Evolutionary conservation across 1,284 basidiomycete genomes (phyloP), one percentile per base, ranked within the genome.

Genomic region (Tremellales sp.): DNA sequence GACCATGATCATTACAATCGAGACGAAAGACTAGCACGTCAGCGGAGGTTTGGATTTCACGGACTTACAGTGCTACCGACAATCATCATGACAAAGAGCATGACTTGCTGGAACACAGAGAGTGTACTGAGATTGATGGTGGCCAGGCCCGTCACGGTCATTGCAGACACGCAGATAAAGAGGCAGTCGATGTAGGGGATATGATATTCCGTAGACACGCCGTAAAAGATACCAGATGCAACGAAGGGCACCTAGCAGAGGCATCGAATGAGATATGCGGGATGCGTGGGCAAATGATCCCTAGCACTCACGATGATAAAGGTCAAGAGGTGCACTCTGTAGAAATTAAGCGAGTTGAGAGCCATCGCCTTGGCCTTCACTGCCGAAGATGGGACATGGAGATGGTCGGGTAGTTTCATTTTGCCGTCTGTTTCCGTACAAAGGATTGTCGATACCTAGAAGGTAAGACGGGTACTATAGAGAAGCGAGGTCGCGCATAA

Each of bases 111-210:
- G 32, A 71, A 71, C n/a, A 58, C 60, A 7, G 71, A 75, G 28
- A 75, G 47, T 1, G 70, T 73, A 46, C 70, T 73, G 27, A 78
- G 65, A 54, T 77, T 73, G 64, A 74, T 57, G 6, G 74, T 74
- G 6, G 72, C 65, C n/a, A 78, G 63, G 6, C 77, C 77, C 3
- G 74, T 76, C 40, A 78, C 76, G 12, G 76, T 77, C 71, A 78
- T 74, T 10, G 74, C 71, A 8, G 74, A 75, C 37, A 75, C 70
- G 54, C 74, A 76, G 38, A 70, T 53, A 57, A 77, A 78, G 24
- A 78, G 64, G 33, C 69, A 71, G 52, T 78, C 76, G 60, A 77
- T 70, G 53, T 74, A 74, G n/a, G 68, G 59, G 54, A 77, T 74
- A 41, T 73, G 54, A 40, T 59, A 65, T 34, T 59, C 40, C 2